A percentile compares a stretch with the other conserved stretches of the same genome.
Conservation (phyloP, 179 eudicot genomes). For the Silene noctiflora region DNA sequence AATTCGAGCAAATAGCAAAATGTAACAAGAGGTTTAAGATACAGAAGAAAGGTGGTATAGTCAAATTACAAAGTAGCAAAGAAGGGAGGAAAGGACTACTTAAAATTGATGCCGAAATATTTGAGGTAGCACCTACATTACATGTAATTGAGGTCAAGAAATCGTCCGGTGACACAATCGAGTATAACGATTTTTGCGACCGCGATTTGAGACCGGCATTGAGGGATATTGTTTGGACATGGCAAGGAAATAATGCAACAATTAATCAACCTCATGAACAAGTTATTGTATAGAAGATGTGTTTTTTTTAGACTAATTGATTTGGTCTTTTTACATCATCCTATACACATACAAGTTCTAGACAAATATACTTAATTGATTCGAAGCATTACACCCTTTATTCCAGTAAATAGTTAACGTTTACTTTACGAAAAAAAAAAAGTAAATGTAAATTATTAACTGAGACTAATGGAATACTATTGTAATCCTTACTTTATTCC, state of each 20-base stretch:
- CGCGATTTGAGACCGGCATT: constrained; percentile 60
- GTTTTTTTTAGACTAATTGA: not conserved
- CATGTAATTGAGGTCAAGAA: constrained; percentile 76
- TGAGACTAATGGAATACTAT: not conserved
- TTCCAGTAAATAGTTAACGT: no score
- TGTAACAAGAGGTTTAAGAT: constrained; percentile 45
- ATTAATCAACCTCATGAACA: constrained; percentile 19
- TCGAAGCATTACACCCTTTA: no score
- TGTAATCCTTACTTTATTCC: not conserved
- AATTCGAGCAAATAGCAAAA: constrained; percentile 54
- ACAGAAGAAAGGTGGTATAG: constrained; percentile 49
- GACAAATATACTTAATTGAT: no score
- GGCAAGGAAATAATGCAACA: constrained; percentile 34
- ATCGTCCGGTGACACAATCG: constrained; percentile 63
- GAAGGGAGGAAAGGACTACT: constrained; percentile 71
- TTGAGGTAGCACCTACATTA: constrained; percentile 66
- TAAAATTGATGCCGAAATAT: constrained; percentile 69
- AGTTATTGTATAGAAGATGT: not conserved
- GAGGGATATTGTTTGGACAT: constrained; percentile 58
- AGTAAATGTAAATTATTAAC: no score
- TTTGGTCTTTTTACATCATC: no score
- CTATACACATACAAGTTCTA: not conserved
- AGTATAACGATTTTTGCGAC: constrained; percentile 53
- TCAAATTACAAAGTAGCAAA: constrained; percentile 49
- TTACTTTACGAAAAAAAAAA: no score